Evolutionary conservation across 768 basidiomycete genomes (phyloP).

Genomic region (Suillus lakei): DNA sequence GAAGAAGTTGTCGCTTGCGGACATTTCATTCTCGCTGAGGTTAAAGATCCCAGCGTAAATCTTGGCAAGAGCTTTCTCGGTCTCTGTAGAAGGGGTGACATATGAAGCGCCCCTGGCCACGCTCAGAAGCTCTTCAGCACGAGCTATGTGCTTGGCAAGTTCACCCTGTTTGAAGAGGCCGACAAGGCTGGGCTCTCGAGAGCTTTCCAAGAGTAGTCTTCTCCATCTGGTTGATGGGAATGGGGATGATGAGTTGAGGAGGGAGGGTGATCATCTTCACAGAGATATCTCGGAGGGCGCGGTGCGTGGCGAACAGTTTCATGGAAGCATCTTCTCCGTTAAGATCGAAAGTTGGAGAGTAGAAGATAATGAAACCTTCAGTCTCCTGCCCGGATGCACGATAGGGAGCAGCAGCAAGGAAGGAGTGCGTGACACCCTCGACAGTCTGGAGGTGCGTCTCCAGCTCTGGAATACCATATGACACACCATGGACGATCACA

Average conservation of each 20-base stretch:
- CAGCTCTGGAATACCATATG: slow-evolving; percentile 43
- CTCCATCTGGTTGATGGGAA: slow-evolving; percentile 41
- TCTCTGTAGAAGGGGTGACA: slow-evolving; percentile 22
- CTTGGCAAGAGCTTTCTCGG: slow-evolving; percentile 31
- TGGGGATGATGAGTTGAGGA: slow-evolving; percentile 43
- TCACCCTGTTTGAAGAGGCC: slow-evolving; percentile 38
- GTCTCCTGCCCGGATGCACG: slow-evolving; percentile 44
- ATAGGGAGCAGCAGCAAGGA: slow-evolving; percentile 42
- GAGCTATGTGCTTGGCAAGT: slow-evolving; percentile 28
- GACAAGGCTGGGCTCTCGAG: slow-evolving; percentile 39
- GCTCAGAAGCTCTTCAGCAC: slow-evolving; percentile 23
- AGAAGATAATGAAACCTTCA: slow-evolving; percentile 49
- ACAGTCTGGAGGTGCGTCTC: slow-evolving; percentile 46
- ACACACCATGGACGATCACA: slow-evolving; percentile 50
- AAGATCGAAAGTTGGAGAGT: slow-evolving; percentile 33
- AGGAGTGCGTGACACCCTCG: slow-evolving; percentile 39
- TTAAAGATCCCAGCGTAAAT: slow-evolving; percentile 34
- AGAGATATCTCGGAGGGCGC: slow-evolving; percentile 33
- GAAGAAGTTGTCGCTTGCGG: slow-evolving; percentile 39
- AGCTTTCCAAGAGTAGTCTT: slow-evolving; percentile 49
- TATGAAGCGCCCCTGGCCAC: slow-evolving; percentile 23
- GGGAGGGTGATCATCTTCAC: slow-evolving; percentile 36
- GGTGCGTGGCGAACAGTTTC: slow-evolving; percentile 27
- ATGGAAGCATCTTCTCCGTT: slow-evolving; percentile 21
- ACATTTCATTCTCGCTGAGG: slow-evolving; percentile 24